These are phyloP conservation scores for Monoraphidium neglectum DNA, from an alignment of 139 green algal species.

Conservation along the genomic window DNA sequence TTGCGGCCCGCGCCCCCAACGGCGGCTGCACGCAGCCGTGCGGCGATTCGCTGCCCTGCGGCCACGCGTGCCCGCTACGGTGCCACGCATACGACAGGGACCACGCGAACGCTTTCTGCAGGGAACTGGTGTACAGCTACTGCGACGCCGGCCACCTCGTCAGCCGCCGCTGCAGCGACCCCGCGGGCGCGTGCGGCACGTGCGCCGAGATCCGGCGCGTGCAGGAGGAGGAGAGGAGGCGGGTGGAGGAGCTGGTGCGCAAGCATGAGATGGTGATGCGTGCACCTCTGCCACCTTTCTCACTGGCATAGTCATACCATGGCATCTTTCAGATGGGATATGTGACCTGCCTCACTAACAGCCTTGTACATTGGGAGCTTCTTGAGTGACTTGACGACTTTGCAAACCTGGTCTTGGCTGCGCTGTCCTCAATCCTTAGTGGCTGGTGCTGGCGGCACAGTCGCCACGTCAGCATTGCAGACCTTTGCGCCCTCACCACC, in stretches of 20 bases:
- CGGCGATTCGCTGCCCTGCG: constrained; percentile 45
- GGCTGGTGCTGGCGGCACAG: no score
- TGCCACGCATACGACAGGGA: constrained; percentile 39
- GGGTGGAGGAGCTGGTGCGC: constrained; percentile 12
- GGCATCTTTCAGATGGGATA: no score
- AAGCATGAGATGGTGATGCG: no score
- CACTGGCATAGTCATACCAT: no score
- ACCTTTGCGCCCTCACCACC: no score
- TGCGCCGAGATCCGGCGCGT: constrained; percentile 18
- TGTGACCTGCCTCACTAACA: no score
- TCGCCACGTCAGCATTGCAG: no score
- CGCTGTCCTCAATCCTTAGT: no score
- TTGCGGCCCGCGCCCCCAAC: constrained; percentile 35
- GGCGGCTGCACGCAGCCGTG: constrained; percentile 61
- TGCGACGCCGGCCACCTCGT: constrained; percentile 32
- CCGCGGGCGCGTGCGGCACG: background rate
- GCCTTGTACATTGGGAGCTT: no score
- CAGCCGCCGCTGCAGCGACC: background rate
- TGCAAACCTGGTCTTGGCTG: no score
- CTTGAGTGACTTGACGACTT: no score
- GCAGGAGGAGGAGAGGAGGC: constrained; percentile 8
- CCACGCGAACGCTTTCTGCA: constrained; percentile 32
- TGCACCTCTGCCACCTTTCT: background rate
- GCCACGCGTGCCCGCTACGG: constrained; percentile 49
- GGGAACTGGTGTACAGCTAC: constrained; percentile 26